Percentiles rank a stretch among this genome's conserved stretches.
Evolutionary conservation across 805 yeast genomes (phyloP).

Genomic region (Debaryomyces castellii): DNA sequence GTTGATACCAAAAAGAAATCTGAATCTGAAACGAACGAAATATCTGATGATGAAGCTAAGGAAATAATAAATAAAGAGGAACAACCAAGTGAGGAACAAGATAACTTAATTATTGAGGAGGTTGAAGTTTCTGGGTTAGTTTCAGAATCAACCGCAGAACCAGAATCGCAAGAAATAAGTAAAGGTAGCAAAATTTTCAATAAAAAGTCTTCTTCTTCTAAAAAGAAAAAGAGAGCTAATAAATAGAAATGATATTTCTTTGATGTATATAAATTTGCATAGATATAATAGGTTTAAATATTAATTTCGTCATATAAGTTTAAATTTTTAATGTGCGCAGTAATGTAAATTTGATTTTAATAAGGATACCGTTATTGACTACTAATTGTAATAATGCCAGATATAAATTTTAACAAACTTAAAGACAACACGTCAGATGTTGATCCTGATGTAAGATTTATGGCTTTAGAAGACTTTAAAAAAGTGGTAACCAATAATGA

Average conservation of each 20-base stretch:
- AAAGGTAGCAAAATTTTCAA: constrained; percentile 6
- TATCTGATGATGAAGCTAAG: not conserved
- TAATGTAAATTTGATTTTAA: not conserved
- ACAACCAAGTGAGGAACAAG: constrained; percentile 1
- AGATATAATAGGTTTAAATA: not conserved
- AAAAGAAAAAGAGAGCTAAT: not conserved
- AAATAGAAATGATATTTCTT: not conserved
- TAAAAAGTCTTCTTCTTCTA: not conserved
- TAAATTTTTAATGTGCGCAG: not conserved
- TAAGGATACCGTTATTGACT: not conserved
- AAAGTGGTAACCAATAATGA: constrained; percentile 32
- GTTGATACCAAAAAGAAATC: not conserved
- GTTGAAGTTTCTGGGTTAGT: constrained; percentile 33
- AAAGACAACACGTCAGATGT: constrained; percentile 55
- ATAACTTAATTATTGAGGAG: constrained; percentile 40
- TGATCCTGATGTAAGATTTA: constrained; percentile 80
- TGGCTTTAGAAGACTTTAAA: constrained; percentile 78
- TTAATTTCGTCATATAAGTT: not conserved
- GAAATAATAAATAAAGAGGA: not conserved
- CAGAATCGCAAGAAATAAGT: constrained; percentile 5
- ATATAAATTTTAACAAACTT: constrained; percentile 27
- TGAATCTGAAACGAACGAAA: not conserved
- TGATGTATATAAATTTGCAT: not conserved
- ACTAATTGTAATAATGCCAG: constrained; percentile 14
- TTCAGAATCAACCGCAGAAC: not conserved